phyloP scores from a whole-genome alignment of 2,329 filamentous ascomycete genomes.

The Thielaviopsis ethacetica region DNA sequence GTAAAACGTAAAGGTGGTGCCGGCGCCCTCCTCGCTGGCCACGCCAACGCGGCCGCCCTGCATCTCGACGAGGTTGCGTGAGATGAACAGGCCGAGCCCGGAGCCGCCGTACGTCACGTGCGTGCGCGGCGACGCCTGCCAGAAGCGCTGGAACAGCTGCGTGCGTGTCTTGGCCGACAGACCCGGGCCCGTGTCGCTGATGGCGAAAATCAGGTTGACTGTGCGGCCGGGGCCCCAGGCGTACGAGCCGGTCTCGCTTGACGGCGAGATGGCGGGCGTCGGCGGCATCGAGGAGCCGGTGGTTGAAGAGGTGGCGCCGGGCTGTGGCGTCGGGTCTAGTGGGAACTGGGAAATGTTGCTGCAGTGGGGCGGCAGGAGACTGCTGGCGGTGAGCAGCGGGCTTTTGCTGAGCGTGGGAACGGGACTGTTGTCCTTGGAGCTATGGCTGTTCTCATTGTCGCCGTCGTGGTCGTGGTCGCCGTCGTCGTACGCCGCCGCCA shows the following conservation, averaged over 20 bases:
- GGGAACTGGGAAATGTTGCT: slow-evolving; percentile 12
- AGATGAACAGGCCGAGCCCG: slow-evolving; percentile 60
- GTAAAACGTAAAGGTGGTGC: slow-evolving; percentile 65
- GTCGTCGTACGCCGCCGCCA: slow-evolving; percentile 44
- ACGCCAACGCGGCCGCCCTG: slow-evolving; percentile 68
- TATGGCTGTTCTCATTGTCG: slow-evolving; percentile 41
- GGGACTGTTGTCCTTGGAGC: slow-evolving; percentile 28
- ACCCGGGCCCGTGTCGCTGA: slow-evolving; percentile 55
- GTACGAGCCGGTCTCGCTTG: slow-evolving; percentile 25
- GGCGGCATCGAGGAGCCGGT: neutral
- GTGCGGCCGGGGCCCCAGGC: slow-evolving; percentile 54
- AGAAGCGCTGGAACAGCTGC: slow-evolving; percentile 51
- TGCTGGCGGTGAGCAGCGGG: slow-evolving; percentile 2
- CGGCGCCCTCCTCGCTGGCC: slow-evolving; percentile 46
- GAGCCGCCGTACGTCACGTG: slow-evolving; percentile 59
- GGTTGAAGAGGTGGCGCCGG: too few species aligned
- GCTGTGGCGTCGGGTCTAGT: neutral
- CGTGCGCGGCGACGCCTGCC: slow-evolving; percentile 50
- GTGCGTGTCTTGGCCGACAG: slow-evolving; percentile 48
- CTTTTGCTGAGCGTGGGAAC: slow-evolving; percentile 22
- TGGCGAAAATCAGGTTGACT: slow-evolving; percentile 56
- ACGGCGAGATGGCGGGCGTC: slow-evolving; percentile 29
- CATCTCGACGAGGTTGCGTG: slow-evolving; percentile 55
- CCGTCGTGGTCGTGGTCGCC: slow-evolving; percentile 41
- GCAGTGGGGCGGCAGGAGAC: slow-evolving; percentile 1